A percentile compares a stretch with the other conserved stretches of the same genome.
Conservation (phyloP, 306 rosid genomes). For the Castanea sativa region DNA sequence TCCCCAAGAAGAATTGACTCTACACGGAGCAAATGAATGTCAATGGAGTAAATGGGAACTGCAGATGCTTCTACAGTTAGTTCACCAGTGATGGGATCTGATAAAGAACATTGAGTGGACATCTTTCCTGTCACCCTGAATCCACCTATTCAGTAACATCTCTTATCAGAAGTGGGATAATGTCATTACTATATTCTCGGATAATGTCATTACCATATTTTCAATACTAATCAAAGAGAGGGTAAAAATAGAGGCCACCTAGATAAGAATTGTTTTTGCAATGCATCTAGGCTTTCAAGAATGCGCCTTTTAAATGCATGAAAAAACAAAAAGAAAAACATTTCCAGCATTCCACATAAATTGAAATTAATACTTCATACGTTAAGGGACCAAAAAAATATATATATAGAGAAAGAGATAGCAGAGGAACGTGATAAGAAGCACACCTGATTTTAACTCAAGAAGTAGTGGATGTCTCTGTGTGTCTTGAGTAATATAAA, state of each 20-base stretch:
- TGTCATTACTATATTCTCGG: slow-evolving; percentile 9
- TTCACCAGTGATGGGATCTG: slow-evolving; percentile 74
- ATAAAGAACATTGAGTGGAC: slow-evolving; percentile 71
- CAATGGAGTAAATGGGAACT: slow-evolving; percentile 76
- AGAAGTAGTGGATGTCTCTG: slow-evolving; percentile 91
- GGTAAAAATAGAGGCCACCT: background rate
- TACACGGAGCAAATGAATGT: slow-evolving; percentile 73
- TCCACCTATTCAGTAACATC: slow-evolving; percentile 60
- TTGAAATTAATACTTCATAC: no score
- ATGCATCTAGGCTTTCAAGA: slow-evolving; percentile 2
- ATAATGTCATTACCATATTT: slow-evolving; percentile 6
- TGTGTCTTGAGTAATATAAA: slow-evolving; percentile 94
- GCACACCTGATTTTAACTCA: slow-evolving; percentile 78
- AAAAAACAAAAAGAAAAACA: slow-evolving; percentile 9
- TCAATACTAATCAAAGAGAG: background rate
- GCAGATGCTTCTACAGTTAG: slow-evolving; percentile 83
- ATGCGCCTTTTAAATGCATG: background rate
- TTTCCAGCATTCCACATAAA: background rate
- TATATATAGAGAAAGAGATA: background rate
- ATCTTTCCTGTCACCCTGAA: slow-evolving; percentile 86
- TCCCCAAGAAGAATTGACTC: slow-evolving; percentile 91
- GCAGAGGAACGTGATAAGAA: slow-evolving; percentile 7
- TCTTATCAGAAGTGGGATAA: slow-evolving; percentile 23
- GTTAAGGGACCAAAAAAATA: no score
- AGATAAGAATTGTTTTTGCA: slow-evolving; percentile 2